These are phyloP conservation scores for Cadophora malorum DNA, from an alignment of 2,329 filamentous ascomycete species.

Conservation along the genomic window DNA sequence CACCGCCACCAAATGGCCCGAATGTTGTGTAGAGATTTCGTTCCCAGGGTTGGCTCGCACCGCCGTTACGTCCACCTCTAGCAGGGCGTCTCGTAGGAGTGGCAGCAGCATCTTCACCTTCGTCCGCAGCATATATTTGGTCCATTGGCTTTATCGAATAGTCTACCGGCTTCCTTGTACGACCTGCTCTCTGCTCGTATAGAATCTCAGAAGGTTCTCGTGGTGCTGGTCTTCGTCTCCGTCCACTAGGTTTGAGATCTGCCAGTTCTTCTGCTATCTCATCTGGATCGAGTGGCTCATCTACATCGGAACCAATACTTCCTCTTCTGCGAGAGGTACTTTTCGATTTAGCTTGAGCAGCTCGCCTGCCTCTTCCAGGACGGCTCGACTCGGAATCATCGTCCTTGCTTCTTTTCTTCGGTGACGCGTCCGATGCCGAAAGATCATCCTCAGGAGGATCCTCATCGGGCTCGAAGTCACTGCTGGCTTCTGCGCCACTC, in stretches of 20 bases:
- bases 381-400: slow-evolving; percentile 57
- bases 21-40: slow-evolving; percentile 87
- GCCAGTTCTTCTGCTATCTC: slow-evolving; percentile 71
- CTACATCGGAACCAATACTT: slow-evolving; percentile 59
- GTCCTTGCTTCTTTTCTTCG: slow-evolving; percentile 48
- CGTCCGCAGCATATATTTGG: slow-evolving; percentile 72
- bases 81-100: slow-evolving; percentile 66
- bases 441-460: slow-evolving; percentile 59
- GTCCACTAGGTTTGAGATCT: slow-evolving; percentile 57
- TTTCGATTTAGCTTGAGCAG: slow-evolving; percentile 49
- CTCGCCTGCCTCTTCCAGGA: slow-evolving; percentile 56
- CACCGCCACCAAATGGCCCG: slow-evolving; percentile 90
- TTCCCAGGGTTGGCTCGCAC: slow-evolving; percentile 61
- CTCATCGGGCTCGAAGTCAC: slow-evolving; percentile 45
- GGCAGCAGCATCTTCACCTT: slow-evolving; percentile 69
- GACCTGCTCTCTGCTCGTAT: slow-evolving; percentile 62
- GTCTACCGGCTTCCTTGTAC: slow-evolving; percentile 72
- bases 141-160: slow-evolving; percentile 87
- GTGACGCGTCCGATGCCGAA: slow-evolving; percentile 48
- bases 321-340: slow-evolving; percentile 54
- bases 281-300: slow-evolving; percentile 63
- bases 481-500: slow-evolving; percentile 40
- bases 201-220: slow-evolving; percentile 62
- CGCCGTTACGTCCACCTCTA: slow-evolving; percentile 63
- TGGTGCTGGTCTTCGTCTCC: slow-evolving; percentile 51